Percentiles rank a stretch among this genome's conserved stretches.
Conservation (phyloP, 2,329 filamentous ascomycete genomes). For the Colletotrichum australisinense region DNA sequence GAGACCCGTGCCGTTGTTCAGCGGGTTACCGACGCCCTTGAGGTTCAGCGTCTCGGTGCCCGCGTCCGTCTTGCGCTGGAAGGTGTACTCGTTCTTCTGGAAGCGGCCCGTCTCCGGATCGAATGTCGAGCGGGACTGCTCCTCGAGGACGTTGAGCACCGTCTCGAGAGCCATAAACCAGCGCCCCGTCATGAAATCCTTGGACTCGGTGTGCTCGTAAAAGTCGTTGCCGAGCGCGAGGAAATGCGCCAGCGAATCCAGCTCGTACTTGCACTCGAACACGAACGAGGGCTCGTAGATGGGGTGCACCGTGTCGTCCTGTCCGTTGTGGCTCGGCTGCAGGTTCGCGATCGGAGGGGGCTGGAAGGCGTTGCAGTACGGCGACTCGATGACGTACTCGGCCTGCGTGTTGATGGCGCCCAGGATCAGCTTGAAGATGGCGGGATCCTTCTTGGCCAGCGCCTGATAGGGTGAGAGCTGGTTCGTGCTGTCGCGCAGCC, state of each 20-base stretch:
- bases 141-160: slow-evolving; percentile 77
- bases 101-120: slow-evolving; percentile 73
- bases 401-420: slow-evolving; percentile 97
- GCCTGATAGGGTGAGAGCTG: slow-evolving; percentile 91
- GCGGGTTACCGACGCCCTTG: slow-evolving; percentile 87
- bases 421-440: slow-evolving; percentile 82
- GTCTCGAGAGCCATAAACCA: slow-evolving; percentile 85
- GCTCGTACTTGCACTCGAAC: slow-evolving; percentile 99
- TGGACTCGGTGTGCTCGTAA: slow-evolving; percentile 81
- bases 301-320: slow-evolving; percentile 87
- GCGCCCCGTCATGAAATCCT: slow-evolving; percentile 79
- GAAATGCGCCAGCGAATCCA: slow-evolving; percentile 95
- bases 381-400: slow-evolving; percentile 93
- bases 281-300: slow-evolving; percentile 85
- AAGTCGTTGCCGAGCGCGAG: slow-evolving; percentile 89
- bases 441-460: slow-evolving; percentile 83
- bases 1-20: slow-evolving; percentile 85
- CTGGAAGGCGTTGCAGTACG: slow-evolving; percentile 99
- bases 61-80: slow-evolving; percentile 80
- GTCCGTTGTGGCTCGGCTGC: slow-evolving; percentile 77
- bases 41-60: slow-evolving; percentile 93
- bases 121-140: slow-evolving; percentile 87
- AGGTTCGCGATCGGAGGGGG: slow-evolving; percentile 88
- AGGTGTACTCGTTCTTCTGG: slow-evolving; percentile 83
- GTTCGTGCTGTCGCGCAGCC: slow-evolving; percentile 93